Conservation (phyloP, 768 basidiomycete genomes). For the Lentinula detonsa region DNA sequence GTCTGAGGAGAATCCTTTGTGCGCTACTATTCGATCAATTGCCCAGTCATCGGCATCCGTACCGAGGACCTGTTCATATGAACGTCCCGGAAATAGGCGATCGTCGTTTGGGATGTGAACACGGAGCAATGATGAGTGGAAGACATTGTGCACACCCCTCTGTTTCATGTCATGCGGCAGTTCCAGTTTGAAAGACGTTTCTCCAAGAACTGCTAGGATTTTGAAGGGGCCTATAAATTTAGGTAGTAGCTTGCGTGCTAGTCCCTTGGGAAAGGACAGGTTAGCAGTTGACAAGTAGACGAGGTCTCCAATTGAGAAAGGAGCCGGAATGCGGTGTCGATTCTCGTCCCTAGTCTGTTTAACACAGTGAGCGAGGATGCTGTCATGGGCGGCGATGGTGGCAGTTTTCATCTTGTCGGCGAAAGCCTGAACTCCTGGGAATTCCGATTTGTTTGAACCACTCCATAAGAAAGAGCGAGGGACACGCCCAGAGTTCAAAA, state of each 20-base stretch:
- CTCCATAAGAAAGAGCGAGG: conserved; percentile 7
- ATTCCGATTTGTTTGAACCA: too few species aligned
- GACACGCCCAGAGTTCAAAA: neutral
- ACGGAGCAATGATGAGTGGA: conserved; percentile 20
- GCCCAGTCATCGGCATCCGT: conserved; percentile 9
- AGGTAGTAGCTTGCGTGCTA: conserved; percentile 25
- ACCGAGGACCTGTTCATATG: too few species aligned
- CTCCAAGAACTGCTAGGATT: conserved; percentile 11
- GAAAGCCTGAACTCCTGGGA: too few species aligned
- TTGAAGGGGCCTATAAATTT: conserved; percentile 28
- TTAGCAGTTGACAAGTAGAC: conserved; percentile 27
- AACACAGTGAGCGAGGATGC: too few species aligned
- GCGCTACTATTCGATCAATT: conserved; percentile 18
- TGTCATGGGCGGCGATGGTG: too few species aligned
- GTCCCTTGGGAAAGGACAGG: conserved; percentile 22
- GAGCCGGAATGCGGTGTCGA: too few species aligned
- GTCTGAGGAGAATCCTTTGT: conserved; percentile 1
- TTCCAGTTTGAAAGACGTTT: conserved; percentile 18
- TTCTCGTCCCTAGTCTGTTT: too few species aligned
- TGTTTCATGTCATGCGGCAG: conserved; percentile 15
- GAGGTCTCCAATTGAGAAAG: conserved; percentile 15
- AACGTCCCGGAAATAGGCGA: too few species aligned
- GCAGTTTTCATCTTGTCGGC: too few species aligned
- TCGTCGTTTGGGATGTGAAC: conserved; percentile 10
- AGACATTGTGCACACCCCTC: conserved; percentile 20